Evolutionary conservation across 2,329 filamentous ascomycete genomes (phyloP).

Genomic region (Ophiocordyceps camponoti-saundersi): DNA sequence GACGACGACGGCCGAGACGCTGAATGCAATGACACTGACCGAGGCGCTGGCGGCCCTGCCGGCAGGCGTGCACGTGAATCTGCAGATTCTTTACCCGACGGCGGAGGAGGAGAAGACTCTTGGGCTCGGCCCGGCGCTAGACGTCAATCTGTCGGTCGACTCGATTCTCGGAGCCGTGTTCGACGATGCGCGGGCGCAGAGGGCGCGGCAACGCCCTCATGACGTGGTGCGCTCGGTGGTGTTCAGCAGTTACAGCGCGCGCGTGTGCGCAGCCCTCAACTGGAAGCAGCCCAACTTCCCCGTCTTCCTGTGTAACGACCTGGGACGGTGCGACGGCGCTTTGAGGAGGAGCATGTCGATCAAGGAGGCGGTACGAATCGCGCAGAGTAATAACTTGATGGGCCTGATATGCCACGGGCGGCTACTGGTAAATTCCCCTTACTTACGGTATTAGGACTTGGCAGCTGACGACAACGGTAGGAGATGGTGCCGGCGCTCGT

Average conservation of each 20-base stretch:
- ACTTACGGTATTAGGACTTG: no score
- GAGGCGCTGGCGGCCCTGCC: slow-evolving; percentile 65
- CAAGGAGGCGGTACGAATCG: slow-evolving; percentile 86
- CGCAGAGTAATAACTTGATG: slow-evolving; percentile 96
- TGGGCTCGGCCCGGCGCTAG: slow-evolving; percentile 55
- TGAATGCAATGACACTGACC: slow-evolving; percentile 47
- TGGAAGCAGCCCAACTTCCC: slow-evolving; percentile 99
- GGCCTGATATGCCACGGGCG: slow-evolving; percentile 80
- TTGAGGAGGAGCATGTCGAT: slow-evolving; percentile 57
- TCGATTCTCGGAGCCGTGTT: slow-evolving; percentile 74
- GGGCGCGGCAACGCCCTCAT: slow-evolving; percentile 44
- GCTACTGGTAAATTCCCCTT: slow-evolving; percentile 50
- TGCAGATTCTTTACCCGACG: slow-evolving; percentile 83
- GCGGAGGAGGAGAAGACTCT: slow-evolving; percentile 52
- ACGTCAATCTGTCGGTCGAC: slow-evolving; percentile 79
- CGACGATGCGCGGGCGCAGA: slow-evolving; percentile 61
- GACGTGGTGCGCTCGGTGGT: slow-evolving; percentile 73
- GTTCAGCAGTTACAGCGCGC: slow-evolving; percentile 84
- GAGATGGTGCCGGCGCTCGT: slow-evolving; percentile 86
- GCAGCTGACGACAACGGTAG: slow-evolving; percentile 24
- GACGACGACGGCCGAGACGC: slow-evolving; percentile 54
- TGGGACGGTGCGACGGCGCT: slow-evolving; percentile 35
- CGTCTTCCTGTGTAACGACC: slow-evolving; percentile 85
- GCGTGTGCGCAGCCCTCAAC: slow-evolving; percentile 83
- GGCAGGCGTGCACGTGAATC: slow-evolving; percentile 66